These are phyloP conservation scores for Verticillium klebahnii DNA, from an alignment of 2,329 filamentous ascomycete species.

Conservation along the genomic window DNA sequence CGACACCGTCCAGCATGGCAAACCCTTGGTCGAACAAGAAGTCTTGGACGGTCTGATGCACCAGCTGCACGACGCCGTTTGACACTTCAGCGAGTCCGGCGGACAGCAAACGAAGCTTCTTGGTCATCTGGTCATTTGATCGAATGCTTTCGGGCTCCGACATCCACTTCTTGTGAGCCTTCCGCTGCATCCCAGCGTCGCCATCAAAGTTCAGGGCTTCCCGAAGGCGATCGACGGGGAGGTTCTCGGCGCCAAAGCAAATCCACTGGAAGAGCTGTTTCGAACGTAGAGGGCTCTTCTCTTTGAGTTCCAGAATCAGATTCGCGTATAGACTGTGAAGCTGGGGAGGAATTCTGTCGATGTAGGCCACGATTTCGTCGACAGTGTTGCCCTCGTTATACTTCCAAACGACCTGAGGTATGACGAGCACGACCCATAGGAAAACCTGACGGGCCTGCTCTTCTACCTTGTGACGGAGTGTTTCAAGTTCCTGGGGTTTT, in stretches of 20 bases:
- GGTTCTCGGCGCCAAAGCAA: conserved; percentile 20
- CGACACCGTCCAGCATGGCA: neutral
- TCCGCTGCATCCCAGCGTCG: neutral
- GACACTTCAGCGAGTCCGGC: conserved; percentile 22
- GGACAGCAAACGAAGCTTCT: conserved; percentile 17
- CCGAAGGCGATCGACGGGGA: conserved; percentile 6
- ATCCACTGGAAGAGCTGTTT: conserved; percentile 26
- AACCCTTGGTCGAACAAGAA: conserved; percentile 22
- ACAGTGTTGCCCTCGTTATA: conserved; percentile 4
- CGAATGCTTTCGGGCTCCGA: conserved; percentile 11
- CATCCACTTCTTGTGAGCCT: neutral
- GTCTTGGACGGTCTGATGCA: conserved; percentile 28
- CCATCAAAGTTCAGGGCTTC: neutral
- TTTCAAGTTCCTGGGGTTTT: conserved; percentile 9
- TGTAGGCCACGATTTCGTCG: conserved; percentile 15
- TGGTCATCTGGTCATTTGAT: conserved; percentile 12
- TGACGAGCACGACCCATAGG: conserved; percentile 28
- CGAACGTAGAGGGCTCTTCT: conserved; percentile 8
- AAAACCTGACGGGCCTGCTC: conserved; percentile 26
- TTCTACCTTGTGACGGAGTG: conserved; percentile 14
- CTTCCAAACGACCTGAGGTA: conserved; percentile 13
- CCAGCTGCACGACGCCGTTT: conserved; percentile 21
- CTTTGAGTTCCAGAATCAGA: conserved; percentile 10
- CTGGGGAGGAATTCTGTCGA: conserved; percentile 15
- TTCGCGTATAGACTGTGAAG: conserved; percentile 20